Evolutionary conservation across 441 rosid species (phyloP).

Genomic region (Croton laevigatus): DNA sequence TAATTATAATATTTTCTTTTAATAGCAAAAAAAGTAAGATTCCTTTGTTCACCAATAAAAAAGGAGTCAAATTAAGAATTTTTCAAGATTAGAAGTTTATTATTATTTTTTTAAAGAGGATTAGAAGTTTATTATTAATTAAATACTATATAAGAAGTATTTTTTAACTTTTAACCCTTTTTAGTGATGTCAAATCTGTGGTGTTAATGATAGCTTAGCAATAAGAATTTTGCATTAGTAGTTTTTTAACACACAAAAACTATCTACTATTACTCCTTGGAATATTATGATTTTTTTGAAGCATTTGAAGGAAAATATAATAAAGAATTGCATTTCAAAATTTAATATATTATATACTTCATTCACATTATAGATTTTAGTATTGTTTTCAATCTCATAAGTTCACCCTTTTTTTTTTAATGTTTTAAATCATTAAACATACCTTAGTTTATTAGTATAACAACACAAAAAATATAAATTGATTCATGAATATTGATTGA

Average conservation of each 20-base stretch:
- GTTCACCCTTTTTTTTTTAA: no score
- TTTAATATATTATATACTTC: no score
- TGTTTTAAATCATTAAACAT: no score
- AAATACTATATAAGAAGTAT: not conserved
- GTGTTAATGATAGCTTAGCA: slow-evolving; percentile 20
- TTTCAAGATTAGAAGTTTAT: slow-evolving; percentile 28
- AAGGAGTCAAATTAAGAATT: slow-evolving; percentile 36
- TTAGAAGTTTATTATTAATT: slow-evolving; percentile 14
- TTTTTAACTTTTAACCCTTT: slow-evolving; percentile 18
- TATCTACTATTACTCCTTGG: not conserved
- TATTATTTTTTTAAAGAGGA: no score
- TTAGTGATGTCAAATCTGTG: slow-evolving; percentile 48
- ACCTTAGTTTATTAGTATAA: no score
- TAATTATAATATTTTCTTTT: not conserved
- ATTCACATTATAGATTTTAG: not conserved
- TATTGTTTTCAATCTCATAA: no score
- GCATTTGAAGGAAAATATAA: not conserved
- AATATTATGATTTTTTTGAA: not conserved
- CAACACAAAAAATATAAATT: no score
- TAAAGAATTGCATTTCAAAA: no score
- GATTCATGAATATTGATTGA: no score
- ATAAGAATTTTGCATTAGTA: not conserved
- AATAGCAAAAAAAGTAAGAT: slow-evolving; percentile 7
- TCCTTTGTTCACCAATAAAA: slow-evolving; percentile 24
- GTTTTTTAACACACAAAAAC: slow-evolving; percentile 3